phyloP scores from a whole-genome alignment of 768 basidiomycete genomes.

The Boletus rufocinnamomeus region DNA sequence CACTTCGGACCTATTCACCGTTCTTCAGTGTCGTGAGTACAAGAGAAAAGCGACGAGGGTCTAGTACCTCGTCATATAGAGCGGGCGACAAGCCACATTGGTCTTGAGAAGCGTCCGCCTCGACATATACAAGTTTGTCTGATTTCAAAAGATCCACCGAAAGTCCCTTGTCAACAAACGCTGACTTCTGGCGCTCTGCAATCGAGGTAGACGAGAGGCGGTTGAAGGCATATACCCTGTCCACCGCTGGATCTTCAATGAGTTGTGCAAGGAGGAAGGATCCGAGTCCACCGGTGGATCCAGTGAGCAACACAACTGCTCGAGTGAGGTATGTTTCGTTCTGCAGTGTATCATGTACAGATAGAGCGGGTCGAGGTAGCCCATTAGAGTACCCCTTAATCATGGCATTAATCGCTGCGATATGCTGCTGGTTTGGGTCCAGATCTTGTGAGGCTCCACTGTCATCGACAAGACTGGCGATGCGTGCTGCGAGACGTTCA shows the following conservation, averaged over 20 bases:
- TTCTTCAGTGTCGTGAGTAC: background rate
- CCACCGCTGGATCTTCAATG: constrained; percentile 22
- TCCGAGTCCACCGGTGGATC: constrained; percentile 46
- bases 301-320: constrained; percentile 33
- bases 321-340: background rate
- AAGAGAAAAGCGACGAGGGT: too few species aligned
- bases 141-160: constrained; percentile 32
- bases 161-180: constrained; percentile 39
- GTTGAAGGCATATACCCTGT: constrained; percentile 38
- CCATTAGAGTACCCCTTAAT: constrained; percentile 10
- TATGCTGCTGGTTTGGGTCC: background rate
- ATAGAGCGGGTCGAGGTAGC: background rate
- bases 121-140: constrained; percentile 38
- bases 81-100: constrained; percentile 31
- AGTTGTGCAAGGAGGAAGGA: constrained; percentile 37
- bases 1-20: constrained; percentile 14
- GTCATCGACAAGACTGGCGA: constrained; percentile 11
- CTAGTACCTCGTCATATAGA: constrained; percentile 34
- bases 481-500: constrained; percentile 1
- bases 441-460: background rate
- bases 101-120: constrained; percentile 36
- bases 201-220: constrained; percentile 18
- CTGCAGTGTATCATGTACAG: background rate
- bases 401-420: constrained; percentile 34
- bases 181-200: constrained; percentile 30